These are phyloP conservation scores for Cyberlindnera galapagoensis DNA, from an alignment of 805 yeast species.

Conservation along the genomic window DNA sequence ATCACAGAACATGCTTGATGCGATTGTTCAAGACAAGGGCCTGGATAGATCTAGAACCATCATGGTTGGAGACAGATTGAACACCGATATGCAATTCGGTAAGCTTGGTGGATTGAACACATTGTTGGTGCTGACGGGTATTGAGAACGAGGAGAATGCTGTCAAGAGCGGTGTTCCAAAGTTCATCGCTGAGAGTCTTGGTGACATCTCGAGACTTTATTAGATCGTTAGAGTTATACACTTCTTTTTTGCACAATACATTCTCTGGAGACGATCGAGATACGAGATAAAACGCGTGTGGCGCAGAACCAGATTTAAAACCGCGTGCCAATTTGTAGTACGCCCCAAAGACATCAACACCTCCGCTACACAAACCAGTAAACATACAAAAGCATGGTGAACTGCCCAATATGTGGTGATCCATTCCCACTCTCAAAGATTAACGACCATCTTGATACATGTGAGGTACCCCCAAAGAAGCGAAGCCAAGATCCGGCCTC, in stretches of 20 bases:
- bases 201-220: conserved; percentile 57
- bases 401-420: conserved; percentile 22
- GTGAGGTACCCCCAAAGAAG: conserved; percentile 12
- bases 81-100: conserved; percentile 94
- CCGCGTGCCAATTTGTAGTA: too few relatives aligned
- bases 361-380: too few relatives aligned
- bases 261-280: too few relatives aligned
- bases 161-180: conserved; percentile 47
- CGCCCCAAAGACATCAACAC: too few relatives aligned
- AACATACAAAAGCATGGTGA: conserved; percentile 20
- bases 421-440: conserved; percentile 13
- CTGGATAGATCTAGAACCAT: conserved; percentile 56
- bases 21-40: conserved; percentile 58
- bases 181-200: conserved; percentile 57
- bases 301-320: too few relatives aligned
- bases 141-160: conserved; percentile 68
- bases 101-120: conserved; percentile 81
- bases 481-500: too few relatives aligned
- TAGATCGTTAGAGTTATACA: too few relatives aligned
- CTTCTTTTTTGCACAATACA: too few relatives aligned
- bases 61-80: conserved; percentile 94
- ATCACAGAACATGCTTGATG: conserved; percentile 80
- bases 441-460: conserved; percentile 20
- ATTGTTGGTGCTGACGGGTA: conserved; percentile 83
- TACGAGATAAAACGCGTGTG: too few relatives aligned